These are phyloP conservation scores for Ustilago sp. DNA, from an alignment of 1,284 basidiomycete genomes.

Conservation along the genomic window DNA sequence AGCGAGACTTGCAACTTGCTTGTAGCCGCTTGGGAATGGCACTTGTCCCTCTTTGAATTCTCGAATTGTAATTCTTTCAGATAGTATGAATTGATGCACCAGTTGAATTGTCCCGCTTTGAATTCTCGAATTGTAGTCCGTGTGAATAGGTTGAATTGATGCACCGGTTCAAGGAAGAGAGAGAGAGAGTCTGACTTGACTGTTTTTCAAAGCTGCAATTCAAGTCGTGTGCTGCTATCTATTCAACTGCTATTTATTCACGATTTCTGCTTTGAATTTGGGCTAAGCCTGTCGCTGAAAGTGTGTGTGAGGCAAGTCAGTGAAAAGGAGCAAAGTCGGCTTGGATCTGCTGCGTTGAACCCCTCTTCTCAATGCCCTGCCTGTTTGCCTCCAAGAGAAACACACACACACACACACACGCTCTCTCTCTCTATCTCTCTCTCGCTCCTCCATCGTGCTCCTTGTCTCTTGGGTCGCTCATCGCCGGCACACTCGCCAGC, in stretches of 20 bases:
- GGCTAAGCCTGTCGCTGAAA: neutral
- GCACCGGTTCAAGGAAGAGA: neutral
- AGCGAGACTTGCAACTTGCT: too few relatives aligned
- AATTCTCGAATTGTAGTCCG: neutral
- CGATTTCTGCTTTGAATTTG: neutral
- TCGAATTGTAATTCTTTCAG: neutral
- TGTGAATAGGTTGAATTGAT: neutral
- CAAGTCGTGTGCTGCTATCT: conserved; percentile 1
- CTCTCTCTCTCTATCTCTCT: conserved; percentile 3
- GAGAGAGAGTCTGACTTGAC: neutral
- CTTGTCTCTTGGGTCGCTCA: conserved; percentile 2
- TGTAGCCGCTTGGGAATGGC: too few relatives aligned
- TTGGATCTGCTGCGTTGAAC: conserved; percentile 23
- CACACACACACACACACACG: neutral
- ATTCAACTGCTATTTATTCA: neutral
- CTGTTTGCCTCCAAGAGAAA: conserved; percentile 1
- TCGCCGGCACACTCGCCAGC: neutral
- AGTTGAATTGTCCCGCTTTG: too few relatives aligned
- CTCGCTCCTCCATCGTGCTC: conserved; percentile 8
- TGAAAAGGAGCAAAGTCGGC: too few relatives aligned
- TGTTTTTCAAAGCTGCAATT: neutral
- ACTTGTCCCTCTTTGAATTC: neutral
- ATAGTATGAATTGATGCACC: neutral
- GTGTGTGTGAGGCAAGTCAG: neutral
- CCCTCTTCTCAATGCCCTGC: conserved; percentile 23